Conservation (phyloP, 2,329 filamentous ascomycete species). For the Fusarium gaditjirri region DNA sequence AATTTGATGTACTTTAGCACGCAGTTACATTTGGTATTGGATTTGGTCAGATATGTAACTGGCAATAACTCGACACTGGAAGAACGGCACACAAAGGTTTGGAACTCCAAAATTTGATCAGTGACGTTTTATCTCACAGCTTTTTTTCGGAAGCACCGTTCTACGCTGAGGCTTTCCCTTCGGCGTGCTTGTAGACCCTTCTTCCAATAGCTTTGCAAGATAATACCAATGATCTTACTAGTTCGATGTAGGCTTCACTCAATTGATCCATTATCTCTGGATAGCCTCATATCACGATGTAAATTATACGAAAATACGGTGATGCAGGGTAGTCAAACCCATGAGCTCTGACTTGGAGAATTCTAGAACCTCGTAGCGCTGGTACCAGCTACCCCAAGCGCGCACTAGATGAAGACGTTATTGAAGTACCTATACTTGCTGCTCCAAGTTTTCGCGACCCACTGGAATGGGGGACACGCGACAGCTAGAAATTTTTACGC, state of each 20-base stretch:
- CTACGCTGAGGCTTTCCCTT: too few species aligned
- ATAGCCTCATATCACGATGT: not conserved
- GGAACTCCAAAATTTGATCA: too few species aligned
- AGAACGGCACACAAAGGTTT: too few species aligned
- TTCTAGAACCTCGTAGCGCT: not conserved
- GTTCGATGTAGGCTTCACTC: accelerated
- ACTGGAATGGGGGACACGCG: slow-evolving; percentile 18
- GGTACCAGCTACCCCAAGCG: not conserved
- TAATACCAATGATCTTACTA: accelerated
- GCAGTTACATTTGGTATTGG: too few species aligned
- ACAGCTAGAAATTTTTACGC: slow-evolving; percentile 17
- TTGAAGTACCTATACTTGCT: not conserved
- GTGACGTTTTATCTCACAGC: too few species aligned
- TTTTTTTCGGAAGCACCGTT: too few species aligned
- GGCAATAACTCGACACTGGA: accelerated
- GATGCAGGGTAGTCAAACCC: not conserved
- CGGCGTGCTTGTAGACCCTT: accelerated
- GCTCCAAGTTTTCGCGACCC: slow-evolving; percentile 10
- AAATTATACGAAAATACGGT: accelerated
- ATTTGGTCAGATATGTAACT: accelerated
- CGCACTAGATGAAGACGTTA: accelerated
- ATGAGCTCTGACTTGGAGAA: not conserved
- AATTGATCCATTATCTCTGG: not conserved
- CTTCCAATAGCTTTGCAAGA: accelerated
- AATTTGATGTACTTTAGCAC: accelerated